Base-by-base conservation (phyloP, 768 basidiomycete genomes). In the Chiua virens region DNA sequence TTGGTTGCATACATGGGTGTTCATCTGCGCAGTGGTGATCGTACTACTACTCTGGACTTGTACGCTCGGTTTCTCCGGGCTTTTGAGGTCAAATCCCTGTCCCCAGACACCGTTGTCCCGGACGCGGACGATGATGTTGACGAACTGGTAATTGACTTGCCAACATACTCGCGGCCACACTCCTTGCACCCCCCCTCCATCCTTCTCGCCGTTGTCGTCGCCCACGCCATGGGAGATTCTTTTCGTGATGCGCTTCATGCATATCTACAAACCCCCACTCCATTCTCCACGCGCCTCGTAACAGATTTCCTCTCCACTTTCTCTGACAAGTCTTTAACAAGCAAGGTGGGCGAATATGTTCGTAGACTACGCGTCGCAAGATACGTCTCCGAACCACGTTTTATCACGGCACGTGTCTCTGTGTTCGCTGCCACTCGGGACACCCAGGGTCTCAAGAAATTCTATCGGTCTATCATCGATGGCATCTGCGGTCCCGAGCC, bases 191-290 rank as follows among this genome's bases (percentile, higher is more conserved):
- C 59, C 3, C 48, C 72, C 56, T 45, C 73, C n/a, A 53, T 84
- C 28, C 67, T 86, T 22, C 72, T 86, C 28, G 74, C 75, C 11
- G 82, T 74, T 7, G 68, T 81, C n/a, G 72, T 80, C 20, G 89
- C 89, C 15, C 70, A 82, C 63, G 83, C 85, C 5, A 76, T 82
- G 62, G 67, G 73, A 27, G 70, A 80, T 59, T 73, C 76, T n/a
- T 88, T 90, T 56, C 59, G 68, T n/a, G 73, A 65, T 28, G 85
- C 87, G 3, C 60, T 89, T 42, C 65, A 68, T 38, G 61, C 65
- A 5, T 81, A 70, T 51, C 55, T 81, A 8, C 58, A 68, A 18
- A 72, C 71, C 1, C 68, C 67, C 17, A 63, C 73, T 40, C 74
- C 68, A 1, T 56, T 83, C 32, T 59, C 70, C 17, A 56, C 56